These are phyloP conservation scores for Penicillium simplicissimum DNA, from an alignment of 495 filamentous ascomycete species.

Conservation along the genomic window DNA sequence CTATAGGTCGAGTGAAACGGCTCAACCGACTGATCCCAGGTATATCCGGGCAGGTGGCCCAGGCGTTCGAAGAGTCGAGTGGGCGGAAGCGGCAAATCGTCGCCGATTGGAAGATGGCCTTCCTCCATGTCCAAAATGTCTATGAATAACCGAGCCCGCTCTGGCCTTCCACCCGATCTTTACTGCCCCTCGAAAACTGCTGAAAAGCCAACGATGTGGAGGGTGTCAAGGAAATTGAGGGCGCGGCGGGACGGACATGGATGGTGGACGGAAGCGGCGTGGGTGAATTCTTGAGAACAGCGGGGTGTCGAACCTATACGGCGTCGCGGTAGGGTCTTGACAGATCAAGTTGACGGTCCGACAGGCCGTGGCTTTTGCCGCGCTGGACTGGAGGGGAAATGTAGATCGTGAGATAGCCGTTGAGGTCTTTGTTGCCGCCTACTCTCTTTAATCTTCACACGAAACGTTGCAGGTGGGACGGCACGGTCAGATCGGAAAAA, in stretches of 20 bases:
- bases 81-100: slow-evolving; percentile 68
- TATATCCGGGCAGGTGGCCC: slow-evolving; percentile 69
- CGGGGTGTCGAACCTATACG: not conserved
- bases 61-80: slow-evolving; percentile 71
- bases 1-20: slow-evolving; percentile 85
- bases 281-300: not conserved
- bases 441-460: not conserved
- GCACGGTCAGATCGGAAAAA: slow-evolving; percentile 12
- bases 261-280: slow-evolving; percentile 17
- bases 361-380: slow-evolving; percentile 5
- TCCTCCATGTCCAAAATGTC: slow-evolving; percentile 38
- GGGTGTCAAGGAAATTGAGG: slow-evolving; percentile 6
- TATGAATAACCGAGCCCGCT: not conserved
- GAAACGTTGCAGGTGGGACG: slow-evolving; percentile 10
- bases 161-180: slow-evolving; percentile 23
- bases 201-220: not conserved
- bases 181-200: not conserved
- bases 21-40: slow-evolving; percentile 67
- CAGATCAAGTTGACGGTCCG: not conserved
- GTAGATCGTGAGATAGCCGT: not conserved
- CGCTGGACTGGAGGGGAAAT: slow-evolving; percentile 7
- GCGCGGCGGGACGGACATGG: slow-evolving; percentile 20
- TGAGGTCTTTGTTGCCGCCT: not conserved
- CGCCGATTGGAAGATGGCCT: slow-evolving; percentile 46
- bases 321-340: not conserved